Base-by-base conservation (phyloP, 257 asterid species). In the Solanum habrochaites region DNA sequence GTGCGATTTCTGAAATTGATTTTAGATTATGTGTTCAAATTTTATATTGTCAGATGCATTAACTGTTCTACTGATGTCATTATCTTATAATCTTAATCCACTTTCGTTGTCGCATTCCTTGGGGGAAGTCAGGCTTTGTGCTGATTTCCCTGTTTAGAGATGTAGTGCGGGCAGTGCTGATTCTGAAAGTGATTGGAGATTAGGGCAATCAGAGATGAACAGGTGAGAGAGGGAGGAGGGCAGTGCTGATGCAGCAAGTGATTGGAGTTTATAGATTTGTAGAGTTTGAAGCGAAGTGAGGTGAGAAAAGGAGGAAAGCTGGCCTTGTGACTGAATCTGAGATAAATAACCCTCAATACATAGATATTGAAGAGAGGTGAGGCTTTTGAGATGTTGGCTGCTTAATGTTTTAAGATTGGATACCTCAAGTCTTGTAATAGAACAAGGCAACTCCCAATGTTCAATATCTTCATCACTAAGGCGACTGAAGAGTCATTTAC, bases 221-320 rank as follows among this genome's bases (percentile, higher is more conserved):
- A 60, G 27, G 1, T 8, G 2, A 60, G 67, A 60, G 67, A 60
- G 56, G 27, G 58, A 42, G 2, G 60, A 23, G 37, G 83, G 83
- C 16, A 75, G 83, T 31, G 8, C 14, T 42, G 45, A 31, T 13
- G n/a, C 83, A 1, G 45, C 1, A 11, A 75, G 60, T n/a, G 11
- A 56, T 56, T 5, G 37, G 23, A 6, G 7, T 16, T 7, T 6
- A 21, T 0, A 0, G 23, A 52, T 52, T 0, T 2, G 0, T 52
- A 52, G n/a, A 16, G 4, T 1, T 56, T 18, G 62, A 56, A 56
- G 62, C n/a, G 10, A 56, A 56, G 62, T 56, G 62, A 56, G 62
- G 62, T 56, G 62, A 8, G 9, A 52, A 52, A 52, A 14, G 7
- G 39, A 35, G 39, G 39, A 35, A 35, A 35, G 39, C 7, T 14